phyloP scores from a whole-genome alignment of 2,329 filamentous ascomycete genomes.

The Thyridium curvatum region DNA sequence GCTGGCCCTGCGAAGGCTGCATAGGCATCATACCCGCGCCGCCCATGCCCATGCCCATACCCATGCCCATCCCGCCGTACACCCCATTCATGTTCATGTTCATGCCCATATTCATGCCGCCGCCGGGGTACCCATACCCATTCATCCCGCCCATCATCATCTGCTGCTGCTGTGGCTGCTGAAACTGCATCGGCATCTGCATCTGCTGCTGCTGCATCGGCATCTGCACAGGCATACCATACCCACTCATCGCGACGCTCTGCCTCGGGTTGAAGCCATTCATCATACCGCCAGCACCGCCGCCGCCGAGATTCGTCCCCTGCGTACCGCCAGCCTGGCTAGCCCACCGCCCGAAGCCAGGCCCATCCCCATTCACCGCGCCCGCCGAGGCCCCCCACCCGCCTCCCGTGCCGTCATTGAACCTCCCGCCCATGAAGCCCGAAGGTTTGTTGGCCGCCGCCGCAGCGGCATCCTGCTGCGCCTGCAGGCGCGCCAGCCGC shows the following conservation, averaged over 20 bases:
- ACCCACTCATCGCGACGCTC: neutral
- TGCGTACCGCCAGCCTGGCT: neutral
- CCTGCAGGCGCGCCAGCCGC: conserved; percentile 38
- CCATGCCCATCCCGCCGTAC: conserved; percentile 1
- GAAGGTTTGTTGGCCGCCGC: conserved; percentile 23
- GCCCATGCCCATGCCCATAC: neutral
- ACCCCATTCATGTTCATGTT: conserved; percentile 1
- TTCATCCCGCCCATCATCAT: neutral
- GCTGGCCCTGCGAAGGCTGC: conserved; percentile 15
- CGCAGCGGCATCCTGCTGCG: conserved; percentile 37
- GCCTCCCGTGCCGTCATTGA: conserved; percentile 46
- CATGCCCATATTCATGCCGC: neutral
- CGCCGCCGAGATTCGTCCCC: neutral
- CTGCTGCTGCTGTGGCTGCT: conserved; percentile 2
- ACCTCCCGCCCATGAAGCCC: conserved; percentile 45
- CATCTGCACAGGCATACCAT: neutral
- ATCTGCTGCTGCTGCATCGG: neutral
- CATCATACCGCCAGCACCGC: conserved; percentile 1
- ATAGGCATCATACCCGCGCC: conserved; percentile 7
- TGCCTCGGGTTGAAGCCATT: neutral
- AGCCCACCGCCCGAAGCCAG: conserved; percentile 5
- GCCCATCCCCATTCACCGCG: conserved; percentile 2
- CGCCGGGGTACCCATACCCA: neutral
- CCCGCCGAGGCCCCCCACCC: conserved; percentile 11
- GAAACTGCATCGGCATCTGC: neutral